Base-by-base conservation (phyloP, 345 rosid genomes). In the Moricandia arvensis region DNA sequence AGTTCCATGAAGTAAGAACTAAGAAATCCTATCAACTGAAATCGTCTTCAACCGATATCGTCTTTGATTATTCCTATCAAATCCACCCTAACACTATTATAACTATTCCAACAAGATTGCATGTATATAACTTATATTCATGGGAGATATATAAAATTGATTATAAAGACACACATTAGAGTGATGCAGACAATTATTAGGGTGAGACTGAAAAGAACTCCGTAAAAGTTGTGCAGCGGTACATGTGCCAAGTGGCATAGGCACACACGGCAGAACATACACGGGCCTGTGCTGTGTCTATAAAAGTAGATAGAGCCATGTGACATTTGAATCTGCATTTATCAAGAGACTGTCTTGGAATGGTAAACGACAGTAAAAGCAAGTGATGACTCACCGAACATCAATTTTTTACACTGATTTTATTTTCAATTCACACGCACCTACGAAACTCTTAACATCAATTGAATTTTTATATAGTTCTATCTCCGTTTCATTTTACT, bases 321-420 rank as follows among this genome's bases (percentile, higher is more conserved):
- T 71, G 62, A 45, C 47, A 61, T 45, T 57, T 71, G 64, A 77
- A 58, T 33, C 16, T 59, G 45, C 80, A 59, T 24, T 70, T 54
- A 63, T 51, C 38, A 63, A 70, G 59, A 63, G 51, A 63, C 75
- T 47, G 34, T 71, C 80, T 71, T 77, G 53, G 26, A 58, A 64
- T 71, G 80, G 80, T 58, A 77, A 77, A 71, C 71, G 11, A 71
- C 80, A 77, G 72, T 77, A 65, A 71, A 71, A 77, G 68, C 49
- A 64, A 58, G 4, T n/a, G 62, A 77, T 71, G 80, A 71, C n/a
- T 71, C 80, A 71, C 16, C 63, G 1, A 37, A 30, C 21, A 30
- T 59, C 10, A 30, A 29, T 45, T 63, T 54, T 61, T 63, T 47
- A 55, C 58, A 58, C 61, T 59, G 17, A 47, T 59, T 58, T 16